Evolutionary conservation across 1,284 basidiomycete genomes (phyloP), one percentile per base, ranked within the genome.

Genomic region (Violaceomyces palustris): DNA sequence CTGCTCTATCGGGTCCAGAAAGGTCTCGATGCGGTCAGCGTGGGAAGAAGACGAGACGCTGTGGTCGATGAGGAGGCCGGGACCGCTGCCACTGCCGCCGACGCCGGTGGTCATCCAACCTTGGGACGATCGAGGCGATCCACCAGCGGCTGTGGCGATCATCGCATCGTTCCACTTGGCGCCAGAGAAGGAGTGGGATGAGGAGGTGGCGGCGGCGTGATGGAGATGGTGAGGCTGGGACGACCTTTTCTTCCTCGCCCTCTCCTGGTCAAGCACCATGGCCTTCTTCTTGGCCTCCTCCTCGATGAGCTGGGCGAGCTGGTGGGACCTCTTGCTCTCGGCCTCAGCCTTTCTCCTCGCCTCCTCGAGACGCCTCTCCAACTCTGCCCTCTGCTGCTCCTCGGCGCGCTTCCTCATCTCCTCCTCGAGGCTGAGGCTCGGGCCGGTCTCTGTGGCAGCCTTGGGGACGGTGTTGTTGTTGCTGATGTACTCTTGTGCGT

Each of bases 401-500:
- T 43, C 43, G 17, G 50, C 62, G 10, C 69, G 50, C 26, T 59
- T 56, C 35, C 58, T 48, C 67, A 63, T 69, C 22, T 67, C 64
- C 45, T 72, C 62, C 34, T 71, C 67, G 23, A 70, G 50, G 39
- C 68, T 69, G 22, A 64, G 49, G 14, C 57, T 48, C 3, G 52
- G 54, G 14, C 40, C 35, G 15, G 57, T 47, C 22, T 61, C 47
- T 38, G 52, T 52, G 42, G 44, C 45, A 11, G 46, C 42, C 12
- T 37, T 41, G 2, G 56, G 54, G 0, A 52, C 47, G 2, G 40
- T 35, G 31, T 67, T 67, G 51, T 68, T 49, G 23, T 32, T 3
- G 28, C 60, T 65, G 44, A 72, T 65, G 15, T 50, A 70, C 23
- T 72, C 69, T 35, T 69, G 67, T 3, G 50, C 67, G 21, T 41